Base-by-base conservation (phyloP, 805 yeast species). In the Metschnikowia aberdeeniae region DNA sequence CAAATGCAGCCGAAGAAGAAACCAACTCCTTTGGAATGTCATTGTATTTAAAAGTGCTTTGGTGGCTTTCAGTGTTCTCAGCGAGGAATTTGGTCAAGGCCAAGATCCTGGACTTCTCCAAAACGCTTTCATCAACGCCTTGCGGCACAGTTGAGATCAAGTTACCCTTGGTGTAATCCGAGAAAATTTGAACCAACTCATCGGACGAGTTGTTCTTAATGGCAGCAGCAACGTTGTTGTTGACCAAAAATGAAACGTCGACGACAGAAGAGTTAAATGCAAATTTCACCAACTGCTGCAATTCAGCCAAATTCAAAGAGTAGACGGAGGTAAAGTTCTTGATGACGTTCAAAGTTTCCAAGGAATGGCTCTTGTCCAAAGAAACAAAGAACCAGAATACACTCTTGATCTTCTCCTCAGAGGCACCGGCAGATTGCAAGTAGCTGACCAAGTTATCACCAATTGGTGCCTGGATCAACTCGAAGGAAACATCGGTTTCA, bases 201-300 rank as follows among this genome's bases (percentile, higher is more conserved):
- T 67, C 67, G 31, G 51, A 41, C 10, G 59, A 37, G 52, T 66
- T 47, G 28, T 58, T 56, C 34, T 53, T 47, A 47, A 69, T 52
- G 29, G 72, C 67, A 36, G 53, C 50, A 35, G 67, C 63, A n/a
- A 70, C 69, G 49, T 69, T 69, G 53, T 61, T 62, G 56, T 68
- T 71, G 37, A 71, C 65, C 57, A 72, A 57, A 58, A 68, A 72
- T 7, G 74, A 66, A 27, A 70, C 67, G 43, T 71, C 75, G 32
- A 68, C 68, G 7, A 57, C 59, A 34, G 67, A 60, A 5, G 73
- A 61, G 8, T 60, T 51, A 46, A 71, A 68, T 28, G 72, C 62
- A 43, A 70, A 67, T n/a, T 50, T 52, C 43, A 69, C 63, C 49
- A 71, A 63, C 19, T 57, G 50, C 28, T 57, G 58, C 46, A 64